Conservation (phyloP, 75 land plant genomes). For the Cupressus sempervirens region DNA sequence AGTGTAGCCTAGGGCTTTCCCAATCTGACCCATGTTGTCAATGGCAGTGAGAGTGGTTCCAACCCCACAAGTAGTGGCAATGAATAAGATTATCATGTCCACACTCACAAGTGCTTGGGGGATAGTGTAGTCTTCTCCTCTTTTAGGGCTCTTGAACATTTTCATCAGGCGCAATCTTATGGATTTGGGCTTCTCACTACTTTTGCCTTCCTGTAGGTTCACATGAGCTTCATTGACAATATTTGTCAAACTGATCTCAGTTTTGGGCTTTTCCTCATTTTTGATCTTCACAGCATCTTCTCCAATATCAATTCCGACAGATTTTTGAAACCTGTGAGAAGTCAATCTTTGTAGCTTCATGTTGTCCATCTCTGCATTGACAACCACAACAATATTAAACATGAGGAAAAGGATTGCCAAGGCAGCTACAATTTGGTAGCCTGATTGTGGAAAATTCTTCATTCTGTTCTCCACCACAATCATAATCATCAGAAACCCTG, state of each 20-base stretch:
- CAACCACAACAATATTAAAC: conserved; percentile 26
- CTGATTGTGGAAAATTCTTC: conserved; percentile 18
- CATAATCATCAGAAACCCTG: conserved; percentile 10
- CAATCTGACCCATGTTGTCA: conserved; percentile 62
- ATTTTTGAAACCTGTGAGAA: neutral
- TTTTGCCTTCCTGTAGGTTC: neutral
- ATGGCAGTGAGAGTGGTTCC: conserved; percentile 64
- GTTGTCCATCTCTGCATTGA: conserved; percentile 29
- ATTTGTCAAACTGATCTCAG: neutral
- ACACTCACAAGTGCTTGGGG: conserved; percentile 55
- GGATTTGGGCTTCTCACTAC: too few relatives aligned
- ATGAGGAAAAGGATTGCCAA: conserved; percentile 30
- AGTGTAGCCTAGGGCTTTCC: conserved; percentile 55
- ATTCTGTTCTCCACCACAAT: conserved; percentile 15
- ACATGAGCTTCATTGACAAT: neutral
- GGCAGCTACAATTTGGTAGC: neutral
- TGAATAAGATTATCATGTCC: too few relatives aligned
- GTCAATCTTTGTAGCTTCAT: too few relatives aligned
- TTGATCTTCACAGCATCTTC: too few relatives aligned
- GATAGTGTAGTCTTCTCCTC: conserved; percentile 70
- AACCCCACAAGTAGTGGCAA: conserved; percentile 23
- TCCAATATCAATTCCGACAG: neutral
- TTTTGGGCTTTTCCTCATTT: neutral
- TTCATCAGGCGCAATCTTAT: neutral
- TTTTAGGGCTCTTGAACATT: conserved; percentile 18